These are phyloP conservation scores for Pleurotus eryngii DNA, from an alignment of 768 basidiomycete species.

Conservation along the genomic window DNA sequence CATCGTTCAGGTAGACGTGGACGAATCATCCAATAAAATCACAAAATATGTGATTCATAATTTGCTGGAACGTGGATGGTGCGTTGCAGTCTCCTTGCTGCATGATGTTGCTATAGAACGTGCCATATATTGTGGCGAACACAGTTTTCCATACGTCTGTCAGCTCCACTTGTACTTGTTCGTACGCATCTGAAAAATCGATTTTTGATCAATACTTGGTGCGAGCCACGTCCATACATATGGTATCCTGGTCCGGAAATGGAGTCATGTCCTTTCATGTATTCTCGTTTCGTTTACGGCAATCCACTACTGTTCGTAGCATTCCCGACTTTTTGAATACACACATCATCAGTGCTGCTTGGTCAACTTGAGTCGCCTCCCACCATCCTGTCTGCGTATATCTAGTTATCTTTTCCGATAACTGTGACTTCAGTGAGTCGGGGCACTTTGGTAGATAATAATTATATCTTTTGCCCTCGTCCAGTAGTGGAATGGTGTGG, in stretches of 20 bases:
- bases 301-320: constrained; percentile 33
- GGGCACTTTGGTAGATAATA: constrained; percentile 30
- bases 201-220: constrained; percentile 25
- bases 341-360: constrained; percentile 29
- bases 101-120: constrained; percentile 14
- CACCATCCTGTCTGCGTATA: constrained; percentile 34
- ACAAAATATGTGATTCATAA: constrained; percentile 39
- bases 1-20: constrained; percentile 42
- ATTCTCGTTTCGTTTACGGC: constrained; percentile 35
- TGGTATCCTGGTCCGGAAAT: constrained; percentile 36
- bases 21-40: constrained; percentile 35
- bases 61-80: constrained; percentile 39
- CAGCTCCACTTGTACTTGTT: constrained; percentile 12
- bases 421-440: constrained; percentile 20
- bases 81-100: constrained; percentile 36
- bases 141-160: constrained; percentile 21
- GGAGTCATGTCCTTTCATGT: constrained; percentile 36
- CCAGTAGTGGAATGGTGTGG: constrained; percentile 34
- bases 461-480: constrained; percentile 25
- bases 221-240: constrained; percentile 21
- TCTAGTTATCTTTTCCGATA: constrained; percentile 26
- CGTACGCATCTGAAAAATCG: constrained; percentile 18
- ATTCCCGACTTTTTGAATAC: constrained; percentile 26
- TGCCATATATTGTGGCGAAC: constrained; percentile 17
- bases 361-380: constrained; percentile 15